phyloP scores from a whole-genome alignment of 176 grass and related monocot genomes.

The sorghum (Sorghum bicolor) region DNA sequence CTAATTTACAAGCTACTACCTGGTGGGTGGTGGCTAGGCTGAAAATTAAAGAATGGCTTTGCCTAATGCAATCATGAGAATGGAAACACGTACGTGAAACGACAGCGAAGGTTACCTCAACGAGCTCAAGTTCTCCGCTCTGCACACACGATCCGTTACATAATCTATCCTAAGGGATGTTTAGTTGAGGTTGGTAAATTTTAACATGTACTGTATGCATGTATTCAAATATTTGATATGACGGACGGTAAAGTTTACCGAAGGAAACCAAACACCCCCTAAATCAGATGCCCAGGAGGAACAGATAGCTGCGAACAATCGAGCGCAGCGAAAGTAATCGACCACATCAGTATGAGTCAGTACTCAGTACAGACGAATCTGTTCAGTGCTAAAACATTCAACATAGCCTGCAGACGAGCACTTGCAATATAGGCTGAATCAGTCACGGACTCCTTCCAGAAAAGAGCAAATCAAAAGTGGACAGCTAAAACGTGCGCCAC shows the following conservation, averaged over 20 bases:
- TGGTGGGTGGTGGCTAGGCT: neutral
- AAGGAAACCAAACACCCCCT: too few species aligned
- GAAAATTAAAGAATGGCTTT: neutral
- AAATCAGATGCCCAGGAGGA: too few species aligned
- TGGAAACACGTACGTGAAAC: neutral
- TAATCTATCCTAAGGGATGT: too few species aligned
- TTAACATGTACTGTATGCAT: too few species aligned
- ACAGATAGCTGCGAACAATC: too few species aligned
- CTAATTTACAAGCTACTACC: neutral
- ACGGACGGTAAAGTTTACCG: too few species aligned
- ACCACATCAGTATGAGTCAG: neutral
- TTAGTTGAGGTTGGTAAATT: too few species aligned
- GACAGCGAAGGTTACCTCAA: neutral
- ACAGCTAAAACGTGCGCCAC: neutral
- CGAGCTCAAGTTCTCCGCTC: too few species aligned
- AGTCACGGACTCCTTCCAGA: neutral
- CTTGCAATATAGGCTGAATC: neutral
- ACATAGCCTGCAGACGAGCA: neutral
- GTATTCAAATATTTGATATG: too few species aligned
- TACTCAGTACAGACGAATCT: too few species aligned
- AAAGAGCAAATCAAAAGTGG: neutral
- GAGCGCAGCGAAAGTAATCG: neutral
- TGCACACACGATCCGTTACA: too few species aligned
- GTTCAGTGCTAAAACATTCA: neutral
- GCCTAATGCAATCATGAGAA: neutral